Evolutionary conservation across 495 filamentous ascomycete genomes (phyloP).

Genomic region (Sordaria brevicollis): DNA sequence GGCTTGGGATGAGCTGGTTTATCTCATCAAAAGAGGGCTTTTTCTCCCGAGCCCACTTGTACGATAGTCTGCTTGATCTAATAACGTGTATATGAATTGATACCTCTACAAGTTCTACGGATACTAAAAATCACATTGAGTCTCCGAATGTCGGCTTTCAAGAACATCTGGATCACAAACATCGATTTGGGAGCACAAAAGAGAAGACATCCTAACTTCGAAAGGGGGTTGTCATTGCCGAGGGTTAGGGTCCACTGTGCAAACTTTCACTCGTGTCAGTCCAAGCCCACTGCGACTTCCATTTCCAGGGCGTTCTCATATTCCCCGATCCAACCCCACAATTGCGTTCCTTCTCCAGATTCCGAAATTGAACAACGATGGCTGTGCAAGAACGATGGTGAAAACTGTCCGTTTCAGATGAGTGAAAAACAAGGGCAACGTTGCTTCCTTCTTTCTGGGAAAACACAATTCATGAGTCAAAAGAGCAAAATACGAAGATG

Average conservation of each 20-base stretch:
- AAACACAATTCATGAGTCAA: not conserved
- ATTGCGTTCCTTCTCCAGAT: not conserved
- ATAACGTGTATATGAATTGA: not conserved
- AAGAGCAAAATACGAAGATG: conserved; percentile 11
- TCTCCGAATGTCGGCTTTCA: not conserved
- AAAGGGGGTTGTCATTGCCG: not conserved
- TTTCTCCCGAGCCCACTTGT: not conserved
- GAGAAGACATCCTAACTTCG: not conserved
- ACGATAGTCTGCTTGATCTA: not conserved
- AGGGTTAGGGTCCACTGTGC: not conserved
- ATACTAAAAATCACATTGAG: not conserved
- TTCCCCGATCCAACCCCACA: not conserved
- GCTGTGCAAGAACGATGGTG: not conserved
- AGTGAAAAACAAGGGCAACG: not conserved
- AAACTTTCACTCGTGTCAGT: not conserved
- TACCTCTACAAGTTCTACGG: not conserved
- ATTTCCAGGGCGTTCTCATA: not conserved
- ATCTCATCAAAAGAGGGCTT: not conserved
- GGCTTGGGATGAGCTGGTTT: not conserved
- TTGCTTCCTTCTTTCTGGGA: not conserved
- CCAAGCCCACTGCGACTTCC: not conserved
- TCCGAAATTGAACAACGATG: not conserved
- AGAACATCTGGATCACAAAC: not conserved
- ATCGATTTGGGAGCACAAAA: not conserved
- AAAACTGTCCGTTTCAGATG: not conserved